Evolutionary conservation across 371 early-diverging fungal species (phyloP).

Genomic region (Apophysomyces trapeziformis): DNA sequence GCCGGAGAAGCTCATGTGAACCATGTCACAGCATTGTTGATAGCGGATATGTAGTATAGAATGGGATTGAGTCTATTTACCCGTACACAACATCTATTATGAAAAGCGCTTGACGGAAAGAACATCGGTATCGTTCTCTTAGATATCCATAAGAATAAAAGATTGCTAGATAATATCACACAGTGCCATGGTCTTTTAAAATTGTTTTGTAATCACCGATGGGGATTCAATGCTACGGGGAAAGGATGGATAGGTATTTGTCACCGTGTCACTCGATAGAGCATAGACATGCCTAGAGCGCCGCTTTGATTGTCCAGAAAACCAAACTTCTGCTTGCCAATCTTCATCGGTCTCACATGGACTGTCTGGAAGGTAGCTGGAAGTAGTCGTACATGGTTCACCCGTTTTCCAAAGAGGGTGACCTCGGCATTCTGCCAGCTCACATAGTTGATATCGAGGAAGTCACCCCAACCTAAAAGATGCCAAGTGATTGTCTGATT

Average conservation of each 20-base stretch:
- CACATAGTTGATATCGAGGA: conserved; percentile 34
- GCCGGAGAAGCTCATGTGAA: too few relatives aligned
- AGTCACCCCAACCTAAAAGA: conserved; percentile 48
- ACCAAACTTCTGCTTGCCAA: conserved; percentile 26
- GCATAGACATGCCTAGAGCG: conserved; percentile 27
- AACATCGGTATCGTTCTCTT: too few relatives aligned
- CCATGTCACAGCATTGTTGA: too few relatives aligned
- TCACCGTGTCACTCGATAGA: conserved; percentile 11
- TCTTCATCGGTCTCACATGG: conserved; percentile 12
- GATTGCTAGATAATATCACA: too few relatives aligned
- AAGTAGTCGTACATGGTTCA: conserved; percentile 30
- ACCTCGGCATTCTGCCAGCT: conserved; percentile 35
- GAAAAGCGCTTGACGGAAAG: too few relatives aligned
- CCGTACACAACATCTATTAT: too few relatives aligned
- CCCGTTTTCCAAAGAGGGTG: conserved; percentile 13
- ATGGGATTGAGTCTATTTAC: too few relatives aligned
- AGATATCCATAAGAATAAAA: too few relatives aligned
- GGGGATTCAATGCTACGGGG: too few relatives aligned
- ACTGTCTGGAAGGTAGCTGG: conserved; percentile 49
- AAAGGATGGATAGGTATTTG: too few relatives aligned
- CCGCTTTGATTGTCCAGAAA: conserved; percentile 17
- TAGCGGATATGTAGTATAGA: too few relatives aligned
- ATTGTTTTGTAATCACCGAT: neutral
- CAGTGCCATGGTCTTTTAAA: neutral
- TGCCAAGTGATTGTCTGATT: conserved; percentile 34